A percentile compares a stretch with the other conserved stretches of the same genome.
Evolutionary conservation across 2,329 filamentous ascomycete genomes (phyloP).

Genomic region (Phialocephala sp.): DNA sequence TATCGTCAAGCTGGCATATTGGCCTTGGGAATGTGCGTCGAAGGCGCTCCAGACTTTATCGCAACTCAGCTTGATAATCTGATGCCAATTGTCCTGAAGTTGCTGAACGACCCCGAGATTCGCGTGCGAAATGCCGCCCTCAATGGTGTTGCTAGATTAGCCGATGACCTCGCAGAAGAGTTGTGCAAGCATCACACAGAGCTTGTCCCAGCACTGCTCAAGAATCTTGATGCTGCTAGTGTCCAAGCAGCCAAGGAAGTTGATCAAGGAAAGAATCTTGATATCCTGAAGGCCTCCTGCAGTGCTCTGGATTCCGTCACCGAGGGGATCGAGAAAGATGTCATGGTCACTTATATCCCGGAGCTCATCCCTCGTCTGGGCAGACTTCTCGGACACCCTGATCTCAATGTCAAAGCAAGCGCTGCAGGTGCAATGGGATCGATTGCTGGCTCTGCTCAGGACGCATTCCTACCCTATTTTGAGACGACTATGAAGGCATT

Average conservation of each 20-base stretch:
- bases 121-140: constrained; percentile 87
- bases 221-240: constrained; percentile 85
- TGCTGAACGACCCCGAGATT: constrained; percentile 83
- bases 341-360: constrained; percentile 81
- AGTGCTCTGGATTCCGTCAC: constrained; percentile 91
- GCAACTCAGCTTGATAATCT: constrained; percentile 88
- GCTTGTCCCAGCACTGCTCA: constrained; percentile 82
- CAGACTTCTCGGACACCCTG: constrained; percentile 80
- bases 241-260: constrained; percentile 66
- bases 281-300: constrained; percentile 88
- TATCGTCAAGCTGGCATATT: constrained; percentile 90
- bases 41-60: constrained; percentile 97
- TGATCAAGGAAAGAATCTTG: constrained; percentile 75
- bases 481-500: constrained; percentile 89
- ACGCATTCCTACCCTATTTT: constrained; percentile 89
- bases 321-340: constrained; percentile 79
- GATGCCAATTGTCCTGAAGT: constrained; percentile 80
- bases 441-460: constrained; percentile 83
- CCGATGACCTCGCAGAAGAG: constrained; percentile 92
- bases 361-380: constrained; percentile 87
- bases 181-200: constrained; percentile 83
- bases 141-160: constrained; percentile 85
- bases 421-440: constrained; percentile 90
- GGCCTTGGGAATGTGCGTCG: constrained; percentile 90
- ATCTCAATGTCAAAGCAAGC: constrained; percentile 88